These are phyloP conservation scores for Phaffia rhodozyma DNA, from an alignment of 1,284 basidiomycete species.

Conservation along the genomic window DNA sequence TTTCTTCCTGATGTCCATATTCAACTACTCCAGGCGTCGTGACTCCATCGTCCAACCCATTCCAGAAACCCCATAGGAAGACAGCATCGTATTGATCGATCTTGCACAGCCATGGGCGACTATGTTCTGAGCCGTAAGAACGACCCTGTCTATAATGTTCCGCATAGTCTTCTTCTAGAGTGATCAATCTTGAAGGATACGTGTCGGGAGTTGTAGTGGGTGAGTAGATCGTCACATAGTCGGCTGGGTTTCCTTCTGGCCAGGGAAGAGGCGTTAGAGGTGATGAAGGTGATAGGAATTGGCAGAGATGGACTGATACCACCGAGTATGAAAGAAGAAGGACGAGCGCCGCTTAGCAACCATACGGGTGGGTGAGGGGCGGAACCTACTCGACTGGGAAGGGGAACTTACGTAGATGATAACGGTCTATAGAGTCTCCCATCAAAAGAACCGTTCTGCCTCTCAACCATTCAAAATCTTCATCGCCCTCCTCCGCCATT, in stretches of 20 bases:
- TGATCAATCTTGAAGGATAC: background rate
- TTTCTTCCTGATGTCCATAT: background rate
- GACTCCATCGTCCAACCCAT: slow-evolving; percentile 8
- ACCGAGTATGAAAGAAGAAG: background rate
- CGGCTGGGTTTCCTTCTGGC: slow-evolving; percentile 6
- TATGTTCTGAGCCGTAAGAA: slow-evolving; percentile 1
- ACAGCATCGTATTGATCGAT: slow-evolving; percentile 6
- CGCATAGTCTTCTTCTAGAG: background rate
- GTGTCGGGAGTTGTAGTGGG: background rate
- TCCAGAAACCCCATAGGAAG: slow-evolving; percentile 4
- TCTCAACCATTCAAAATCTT: slow-evolving; percentile 10
- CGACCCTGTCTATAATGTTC: background rate
- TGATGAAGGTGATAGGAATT: slow-evolving; percentile 5
- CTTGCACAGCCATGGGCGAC: slow-evolving; percentile 2
- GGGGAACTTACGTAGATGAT: slow-evolving; percentile 12
- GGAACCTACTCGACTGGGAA: background rate
- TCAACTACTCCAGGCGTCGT: slow-evolving; percentile 5
- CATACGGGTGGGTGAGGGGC: background rate
- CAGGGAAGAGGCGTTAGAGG: slow-evolving; percentile 10
- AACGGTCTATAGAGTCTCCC: slow-evolving; percentile 12
- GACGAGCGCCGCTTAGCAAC: background rate
- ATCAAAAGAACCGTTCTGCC: slow-evolving; percentile 8
- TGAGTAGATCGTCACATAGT: slow-evolving; percentile 7
- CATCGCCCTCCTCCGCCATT: background rate
- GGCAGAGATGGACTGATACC: slow-evolving; percentile 3